Conservation (phyloP, 495 filamentous ascomycete genomes). For the Thermothielavioides terrestris region DNA sequence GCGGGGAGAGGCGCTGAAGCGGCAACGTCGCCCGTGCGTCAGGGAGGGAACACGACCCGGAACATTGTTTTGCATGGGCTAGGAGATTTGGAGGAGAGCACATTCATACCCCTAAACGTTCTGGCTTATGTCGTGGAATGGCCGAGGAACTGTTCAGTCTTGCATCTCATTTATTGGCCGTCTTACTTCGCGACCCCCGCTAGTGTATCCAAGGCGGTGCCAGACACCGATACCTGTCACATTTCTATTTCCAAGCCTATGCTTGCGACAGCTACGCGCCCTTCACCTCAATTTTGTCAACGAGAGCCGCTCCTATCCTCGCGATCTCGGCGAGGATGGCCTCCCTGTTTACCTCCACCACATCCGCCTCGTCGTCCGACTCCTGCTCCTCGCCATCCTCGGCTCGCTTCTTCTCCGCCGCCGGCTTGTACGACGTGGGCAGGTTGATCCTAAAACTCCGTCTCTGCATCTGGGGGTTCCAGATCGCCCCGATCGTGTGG, state of each 20-base stretch:
- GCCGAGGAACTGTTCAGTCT: neutral
- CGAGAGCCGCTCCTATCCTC: conserved; percentile 53
- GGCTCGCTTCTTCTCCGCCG: conserved; percentile 4
- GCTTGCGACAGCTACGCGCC: neutral
- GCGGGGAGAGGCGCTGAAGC: too few species aligned
- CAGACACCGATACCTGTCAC: too few species aligned
- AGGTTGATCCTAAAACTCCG: conserved; percentile 60
- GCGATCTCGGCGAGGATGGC: conserved; percentile 76
- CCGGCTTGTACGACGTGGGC: conserved; percentile 57
- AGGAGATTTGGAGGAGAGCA: neutral
- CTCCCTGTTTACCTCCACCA: conserved; percentile 58
- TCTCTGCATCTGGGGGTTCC: conserved; percentile 57
- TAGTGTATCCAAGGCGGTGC: too few species aligned
- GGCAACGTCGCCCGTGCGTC: too few species aligned
- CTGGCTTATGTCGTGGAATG: neutral
- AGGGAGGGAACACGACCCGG: conserved; percentile 4
- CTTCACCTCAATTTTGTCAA: conserved; percentile 46
- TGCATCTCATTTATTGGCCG: neutral
- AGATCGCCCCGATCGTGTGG: conserved; percentile 62
- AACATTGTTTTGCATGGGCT: conserved; percentile 10
- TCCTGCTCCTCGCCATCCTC: conserved; percentile 8
- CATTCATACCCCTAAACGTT: conserved; percentile 20
- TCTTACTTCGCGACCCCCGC: too few species aligned
- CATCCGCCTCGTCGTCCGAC: conserved; percentile 15
- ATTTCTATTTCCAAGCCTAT: neutral